Percentiles rank a stretch among this genome's conserved stretches.
Evolutionary conservation across 352 stramenopile species (phyloP).

Genomic region (Blastocystis hominis): DNA sequence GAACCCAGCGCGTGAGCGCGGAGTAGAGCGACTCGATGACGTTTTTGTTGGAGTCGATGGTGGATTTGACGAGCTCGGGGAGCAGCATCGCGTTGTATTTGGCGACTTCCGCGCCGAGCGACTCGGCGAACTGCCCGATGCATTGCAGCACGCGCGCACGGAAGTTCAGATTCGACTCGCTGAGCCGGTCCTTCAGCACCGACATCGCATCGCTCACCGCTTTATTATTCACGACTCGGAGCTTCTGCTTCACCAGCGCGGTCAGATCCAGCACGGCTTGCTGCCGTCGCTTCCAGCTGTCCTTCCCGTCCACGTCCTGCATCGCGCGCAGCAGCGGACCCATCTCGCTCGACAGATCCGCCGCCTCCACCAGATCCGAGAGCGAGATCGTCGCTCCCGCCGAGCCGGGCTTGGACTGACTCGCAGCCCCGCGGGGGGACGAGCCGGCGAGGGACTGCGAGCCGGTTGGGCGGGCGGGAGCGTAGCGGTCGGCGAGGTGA

Average conservation of each 20-base stretch:
- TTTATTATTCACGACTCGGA: neutral
- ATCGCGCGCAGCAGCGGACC: neutral
- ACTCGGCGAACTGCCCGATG: neutral
- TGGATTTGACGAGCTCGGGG: neutral
- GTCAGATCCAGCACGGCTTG: slow-evolving; percentile 16
- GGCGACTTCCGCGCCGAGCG: neutral
- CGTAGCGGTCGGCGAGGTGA: neutral
- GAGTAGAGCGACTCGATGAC: neutral
- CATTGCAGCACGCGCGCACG: slow-evolving; percentile 1
- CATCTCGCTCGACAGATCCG: neutral
- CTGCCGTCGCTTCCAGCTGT: slow-evolving; percentile 25
- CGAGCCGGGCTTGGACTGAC: neutral
- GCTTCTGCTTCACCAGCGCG: neutral
- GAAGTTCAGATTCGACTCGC: slow-evolving; percentile 32
- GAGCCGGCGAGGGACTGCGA: neutral
- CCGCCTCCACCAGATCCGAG: neutral
- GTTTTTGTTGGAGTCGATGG: slow-evolving; percentile 11
- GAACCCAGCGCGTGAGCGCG: neutral
- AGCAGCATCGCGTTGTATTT: neutral
- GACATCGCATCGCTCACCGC: neutral
- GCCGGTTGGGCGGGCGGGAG: neutral
- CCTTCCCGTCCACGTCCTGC: neutral
- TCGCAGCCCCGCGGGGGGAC: neutral
- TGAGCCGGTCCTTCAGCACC: neutral
- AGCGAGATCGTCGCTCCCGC: neutral